Conservation (phyloP, 225 moss, liverwort and hornwort species). For the Sphagnum contortum region DNA sequence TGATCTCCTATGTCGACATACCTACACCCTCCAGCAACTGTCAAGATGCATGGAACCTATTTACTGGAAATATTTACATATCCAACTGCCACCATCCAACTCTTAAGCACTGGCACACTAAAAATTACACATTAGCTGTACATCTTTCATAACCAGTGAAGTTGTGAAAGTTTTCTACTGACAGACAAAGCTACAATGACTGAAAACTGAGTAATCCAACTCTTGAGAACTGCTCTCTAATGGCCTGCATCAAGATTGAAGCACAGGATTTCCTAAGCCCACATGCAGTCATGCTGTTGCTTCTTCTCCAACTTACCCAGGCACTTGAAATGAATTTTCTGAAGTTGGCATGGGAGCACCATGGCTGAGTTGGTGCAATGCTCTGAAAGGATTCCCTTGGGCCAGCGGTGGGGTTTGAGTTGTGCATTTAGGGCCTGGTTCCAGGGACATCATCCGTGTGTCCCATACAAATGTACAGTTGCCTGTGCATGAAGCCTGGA, state of each 20-base stretch:
- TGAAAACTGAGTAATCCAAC: no score
- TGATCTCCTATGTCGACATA: constrained; percentile 87
- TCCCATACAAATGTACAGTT: constrained; percentile 86
- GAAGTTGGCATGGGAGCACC: constrained; percentile 88
- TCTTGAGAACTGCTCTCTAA: no score
- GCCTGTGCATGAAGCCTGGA: constrained; percentile 81
- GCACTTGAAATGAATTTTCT: constrained; percentile 80
- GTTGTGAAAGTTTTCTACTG: no score
- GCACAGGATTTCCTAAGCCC: no score
- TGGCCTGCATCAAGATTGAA: no score
- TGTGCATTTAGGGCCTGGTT: constrained; percentile 38
- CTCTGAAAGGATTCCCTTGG: constrained; percentile 45
- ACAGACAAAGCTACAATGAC: no score
- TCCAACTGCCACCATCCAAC: no score
- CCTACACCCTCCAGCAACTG: constrained; percentile 17
- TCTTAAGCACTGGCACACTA: no score
- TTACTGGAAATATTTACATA: no score
- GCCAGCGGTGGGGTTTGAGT: constrained; percentile 39
- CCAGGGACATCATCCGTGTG: constrained; percentile 83
- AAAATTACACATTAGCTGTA: no score
- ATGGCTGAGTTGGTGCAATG: constrained; percentile 80
- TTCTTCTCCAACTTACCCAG: constrained; percentile 34
- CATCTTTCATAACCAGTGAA: no score
- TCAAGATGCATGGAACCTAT: not conserved
- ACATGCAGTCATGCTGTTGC: no score